Base-by-base conservation (phyloP, 2,329 filamentous ascomycete species). In the Orbilia oligospora region DNA sequence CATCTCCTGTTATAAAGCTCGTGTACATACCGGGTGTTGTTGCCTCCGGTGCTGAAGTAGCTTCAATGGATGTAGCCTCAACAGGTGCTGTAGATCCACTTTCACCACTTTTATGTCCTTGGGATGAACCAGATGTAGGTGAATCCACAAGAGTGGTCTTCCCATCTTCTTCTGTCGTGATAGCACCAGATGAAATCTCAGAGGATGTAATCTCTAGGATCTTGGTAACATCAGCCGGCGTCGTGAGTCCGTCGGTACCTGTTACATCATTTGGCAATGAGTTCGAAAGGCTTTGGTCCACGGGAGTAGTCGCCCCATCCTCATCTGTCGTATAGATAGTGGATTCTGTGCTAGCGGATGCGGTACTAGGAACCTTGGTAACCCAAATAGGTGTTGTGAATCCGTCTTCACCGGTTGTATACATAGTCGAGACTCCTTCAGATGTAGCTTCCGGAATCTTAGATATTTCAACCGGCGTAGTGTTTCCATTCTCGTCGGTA, bases 111-210 rank as follows among this genome's bases (percentile, higher is more conserved):
- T 14, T 38, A 27, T 56, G 38, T 36, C 16, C 6, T 0, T 20
- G 6, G 14, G 27, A 36, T 56, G 30, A 12, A 6, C 20, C 53
- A 10, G n/a, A 27, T 3, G 53, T 2, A 10, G 33, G 20, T 48
- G 65, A 18, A 20, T 69, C 36, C 3, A 38, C 38, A 5, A 38
- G 66, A 36, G 24, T 49, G 12, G 20, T 58, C 5, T 3, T 9
- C 2, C 41, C 53, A 36, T 70, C 53, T 24, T 70, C 53, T 24
- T n/a, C 38, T 3, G 66, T 48, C 5, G 53, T 61, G 12, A 22
- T 24, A 18, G 30, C 2, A 1, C 8, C 20, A 10, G 53, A 36
- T 24, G 12, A 2, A n/a, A 38, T n/a, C 10, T 38, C 16, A 20
- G 20, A 46, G 20, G 53, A 36, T 3, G 27, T 36, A 18, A 16